phyloP scores from a whole-genome alignment of 1,284 basidiomycete genomes.

The Ceratobasidium sp. region DNA sequence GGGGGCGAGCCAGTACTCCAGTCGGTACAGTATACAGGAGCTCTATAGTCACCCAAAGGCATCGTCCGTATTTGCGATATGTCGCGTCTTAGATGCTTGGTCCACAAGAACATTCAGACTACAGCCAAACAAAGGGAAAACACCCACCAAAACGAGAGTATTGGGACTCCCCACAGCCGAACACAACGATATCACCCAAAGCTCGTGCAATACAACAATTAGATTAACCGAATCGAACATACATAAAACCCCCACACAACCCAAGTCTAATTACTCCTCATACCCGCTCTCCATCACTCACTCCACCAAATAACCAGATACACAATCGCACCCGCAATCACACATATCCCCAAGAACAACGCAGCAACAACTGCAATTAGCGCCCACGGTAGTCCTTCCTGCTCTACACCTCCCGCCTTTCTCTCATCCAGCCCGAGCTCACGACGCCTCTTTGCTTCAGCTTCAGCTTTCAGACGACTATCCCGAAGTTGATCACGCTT shows the following conservation, averaged over 20 bases:
- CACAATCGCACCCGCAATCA: slow-evolving; percentile 32
- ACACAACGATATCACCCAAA: too few species aligned
- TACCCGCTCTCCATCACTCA: background rate
- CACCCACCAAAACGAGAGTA: too few species aligned
- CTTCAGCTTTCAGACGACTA: slow-evolving; percentile 63
- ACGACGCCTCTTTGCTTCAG: slow-evolving; percentile 57
- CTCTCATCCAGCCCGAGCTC: slow-evolving; percentile 31
- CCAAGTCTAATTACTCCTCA: background rate
- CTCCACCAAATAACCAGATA: slow-evolving; percentile 14
- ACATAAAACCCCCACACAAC: background rate
- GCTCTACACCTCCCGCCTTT: slow-evolving; percentile 32
- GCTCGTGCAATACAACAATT: slow-evolving; percentile 11
- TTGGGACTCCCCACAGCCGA: too few species aligned
- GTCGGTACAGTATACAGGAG: too few species aligned
- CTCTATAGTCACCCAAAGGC: too few species aligned
- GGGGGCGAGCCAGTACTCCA: too few species aligned
- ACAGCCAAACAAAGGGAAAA: too few species aligned
- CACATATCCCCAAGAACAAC: slow-evolving; percentile 60
- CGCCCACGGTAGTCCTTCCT: slow-evolving; percentile 58
- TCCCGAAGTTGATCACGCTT: slow-evolving; percentile 61
- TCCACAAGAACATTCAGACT: too few species aligned
- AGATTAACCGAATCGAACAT: slow-evolving; percentile 5
- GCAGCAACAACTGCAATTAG: slow-evolving; percentile 60
- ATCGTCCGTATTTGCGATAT: too few species aligned
- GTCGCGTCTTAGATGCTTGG: too few species aligned